phyloP scores from a whole-genome alignment of 108 stramenopile species.

The Cylindrotheca closterium region DNA sequence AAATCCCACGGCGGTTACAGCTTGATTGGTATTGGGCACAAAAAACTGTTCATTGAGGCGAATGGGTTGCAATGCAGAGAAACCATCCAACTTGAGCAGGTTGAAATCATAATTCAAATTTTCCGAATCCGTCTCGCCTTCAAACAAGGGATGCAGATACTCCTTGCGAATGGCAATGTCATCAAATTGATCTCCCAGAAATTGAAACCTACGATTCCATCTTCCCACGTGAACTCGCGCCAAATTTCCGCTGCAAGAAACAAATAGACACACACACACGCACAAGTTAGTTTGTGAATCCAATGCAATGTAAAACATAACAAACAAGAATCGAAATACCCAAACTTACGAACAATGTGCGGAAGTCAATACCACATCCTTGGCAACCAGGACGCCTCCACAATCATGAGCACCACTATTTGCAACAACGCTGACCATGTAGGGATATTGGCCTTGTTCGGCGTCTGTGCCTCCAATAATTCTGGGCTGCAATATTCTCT shows the following conservation, averaged over 20 bases:
- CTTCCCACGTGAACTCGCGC: slow-evolving; percentile 37
- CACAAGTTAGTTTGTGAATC: background rate
- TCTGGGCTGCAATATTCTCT: too few relatives aligned
- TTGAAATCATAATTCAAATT: slow-evolving; percentile 47
- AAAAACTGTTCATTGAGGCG: slow-evolving; percentile 38
- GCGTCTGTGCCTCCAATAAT: slow-evolving; percentile 8
- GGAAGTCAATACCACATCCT: slow-evolving; percentile 67
- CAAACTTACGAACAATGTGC: slow-evolving; percentile 47
- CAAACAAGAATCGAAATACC: background rate
- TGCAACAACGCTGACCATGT: slow-evolving; percentile 40
- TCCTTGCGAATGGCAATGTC: slow-evolving; percentile 32
- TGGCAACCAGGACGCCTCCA: slow-evolving; percentile 63
- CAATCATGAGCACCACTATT: slow-evolving; percentile 40
- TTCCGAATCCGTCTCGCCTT: slow-evolving; percentile 1
- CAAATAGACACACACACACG: background rate
- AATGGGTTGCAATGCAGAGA: slow-evolving; percentile 10
- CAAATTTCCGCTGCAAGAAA: background rate
- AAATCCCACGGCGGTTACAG: slow-evolving; percentile 53
- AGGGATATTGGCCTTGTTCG: slow-evolving; percentile 35
- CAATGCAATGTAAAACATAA: too few relatives aligned
- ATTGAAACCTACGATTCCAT: slow-evolving; percentile 23
- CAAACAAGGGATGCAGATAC: slow-evolving; percentile 51
- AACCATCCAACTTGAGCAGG: slow-evolving; percentile 39
- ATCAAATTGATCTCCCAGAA: slow-evolving; percentile 17
- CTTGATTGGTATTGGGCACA: slow-evolving; percentile 28